Evolutionary conservation across 305 asterid species (phyloP).

Genomic region (Withania somnifera): DNA sequence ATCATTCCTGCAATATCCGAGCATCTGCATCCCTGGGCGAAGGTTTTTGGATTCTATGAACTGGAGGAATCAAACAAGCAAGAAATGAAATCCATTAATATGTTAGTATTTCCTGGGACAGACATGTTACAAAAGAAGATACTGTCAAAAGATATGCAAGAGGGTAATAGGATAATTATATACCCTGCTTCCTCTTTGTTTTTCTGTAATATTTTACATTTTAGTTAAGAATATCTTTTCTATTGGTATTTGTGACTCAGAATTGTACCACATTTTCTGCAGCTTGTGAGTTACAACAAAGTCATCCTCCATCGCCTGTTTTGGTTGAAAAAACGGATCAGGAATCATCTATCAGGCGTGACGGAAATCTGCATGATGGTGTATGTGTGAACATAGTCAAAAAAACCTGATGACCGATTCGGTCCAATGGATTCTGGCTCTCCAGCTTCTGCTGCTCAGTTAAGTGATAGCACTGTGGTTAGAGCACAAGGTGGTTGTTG

Average conservation of each 20-base stretch:
- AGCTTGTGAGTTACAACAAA: neutral
- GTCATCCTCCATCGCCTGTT: slow-evolving; percentile 20
- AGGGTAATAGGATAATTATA: slow-evolving; percentile 24
- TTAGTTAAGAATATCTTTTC: neutral
- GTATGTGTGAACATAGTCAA: slow-evolving; percentile 16
- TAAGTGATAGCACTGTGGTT: slow-evolving; percentile 15
- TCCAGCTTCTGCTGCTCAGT: slow-evolving; percentile 7
- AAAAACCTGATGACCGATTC: slow-evolving; percentile 13
- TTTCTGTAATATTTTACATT: neutral
- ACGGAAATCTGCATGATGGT: slow-evolving; percentile 11
- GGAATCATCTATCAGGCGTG: slow-evolving; percentile 26
- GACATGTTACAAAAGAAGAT: slow-evolving; percentile 76
- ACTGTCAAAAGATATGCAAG: slow-evolving; percentile 26
- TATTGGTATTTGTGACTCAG: neutral
- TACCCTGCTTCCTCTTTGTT: neutral
- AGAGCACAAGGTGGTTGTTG: slow-evolving; percentile 12
- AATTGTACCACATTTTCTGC: neutral
- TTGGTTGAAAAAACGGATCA: slow-evolving; percentile 19
- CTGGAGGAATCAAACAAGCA: slow-evolving; percentile 48
- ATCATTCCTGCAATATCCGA: slow-evolving; percentile 83
- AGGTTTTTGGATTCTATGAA: slow-evolving; percentile 60
- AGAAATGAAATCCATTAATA: slow-evolving; percentile 56
- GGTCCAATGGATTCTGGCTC: slow-evolving; percentile 9
- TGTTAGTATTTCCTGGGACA: slow-evolving; percentile 87
- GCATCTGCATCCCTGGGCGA: slow-evolving; percentile 79